These are phyloP conservation scores for Fusarium lyarnte DNA, from an alignment of 2,329 filamentous ascomycete species.

Conservation along the genomic window DNA sequence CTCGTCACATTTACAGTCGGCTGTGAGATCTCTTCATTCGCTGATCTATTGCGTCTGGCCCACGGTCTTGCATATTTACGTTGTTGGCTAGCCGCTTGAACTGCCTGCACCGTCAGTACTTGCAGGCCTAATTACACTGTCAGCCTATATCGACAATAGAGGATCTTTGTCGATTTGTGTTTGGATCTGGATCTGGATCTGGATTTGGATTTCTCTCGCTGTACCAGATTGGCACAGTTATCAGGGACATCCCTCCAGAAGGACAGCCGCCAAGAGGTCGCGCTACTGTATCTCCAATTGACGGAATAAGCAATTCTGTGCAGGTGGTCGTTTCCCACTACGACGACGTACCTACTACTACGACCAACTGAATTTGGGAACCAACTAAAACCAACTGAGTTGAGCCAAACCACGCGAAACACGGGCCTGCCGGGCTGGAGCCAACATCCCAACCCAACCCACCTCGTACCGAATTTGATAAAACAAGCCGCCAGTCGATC, in stretches of 20 bases:
- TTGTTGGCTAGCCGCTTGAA: slow-evolving; percentile 42
- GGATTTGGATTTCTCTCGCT: background rate
- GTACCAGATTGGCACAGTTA: slow-evolving; percentile 4
- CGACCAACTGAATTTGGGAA: slow-evolving; percentile 22
- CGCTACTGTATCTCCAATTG: slow-evolving; percentile 6
- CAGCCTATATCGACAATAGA: slow-evolving; percentile 6
- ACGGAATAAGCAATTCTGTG: slow-evolving; percentile 27
- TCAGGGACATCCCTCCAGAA: slow-evolving; percentile 5
- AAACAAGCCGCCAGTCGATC: slow-evolving; percentile 39
- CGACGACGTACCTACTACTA: background rate
- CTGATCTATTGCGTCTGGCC: slow-evolving; percentile 38
- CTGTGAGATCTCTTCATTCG: slow-evolving; percentile 43
- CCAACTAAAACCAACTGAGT: slow-evolving; percentile 32
- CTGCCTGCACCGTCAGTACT: slow-evolving; percentile 29
- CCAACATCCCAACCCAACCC: slow-evolving; percentile 28
- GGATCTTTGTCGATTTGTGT: slow-evolving; percentile 10
- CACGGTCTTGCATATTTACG: slow-evolving; percentile 42
- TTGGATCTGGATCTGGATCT: background rate
- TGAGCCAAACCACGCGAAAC: slow-evolving; percentile 40
- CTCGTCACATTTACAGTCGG: slow-evolving; percentile 43
- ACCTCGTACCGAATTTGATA: slow-evolving; percentile 33
- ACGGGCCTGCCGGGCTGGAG: slow-evolving; percentile 39
- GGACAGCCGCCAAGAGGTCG: background rate
- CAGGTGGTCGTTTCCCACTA: background rate
- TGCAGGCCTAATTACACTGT: slow-evolving; percentile 23